These are phyloP conservation scores for Knoxia roxburghii DNA, from an alignment of 257 asterid genomes.

Conservation along the genomic window DNA sequence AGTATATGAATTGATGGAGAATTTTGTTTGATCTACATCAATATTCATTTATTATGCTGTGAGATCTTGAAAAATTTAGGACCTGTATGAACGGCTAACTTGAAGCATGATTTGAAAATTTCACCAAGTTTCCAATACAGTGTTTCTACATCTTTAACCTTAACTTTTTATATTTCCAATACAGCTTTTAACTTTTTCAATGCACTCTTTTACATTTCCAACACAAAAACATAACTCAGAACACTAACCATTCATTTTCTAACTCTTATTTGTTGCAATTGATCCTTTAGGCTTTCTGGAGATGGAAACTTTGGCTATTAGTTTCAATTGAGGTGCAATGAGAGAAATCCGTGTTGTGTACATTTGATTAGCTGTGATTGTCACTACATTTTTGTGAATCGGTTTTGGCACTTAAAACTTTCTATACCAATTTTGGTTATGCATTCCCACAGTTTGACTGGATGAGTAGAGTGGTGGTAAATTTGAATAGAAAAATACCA, in stretches of 20 bases:
- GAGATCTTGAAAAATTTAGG: background rate
- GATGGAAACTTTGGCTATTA: background rate
- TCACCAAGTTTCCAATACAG: too few relatives aligned
- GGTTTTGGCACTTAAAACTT: constrained; percentile 1
- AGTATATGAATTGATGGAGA: background rate
- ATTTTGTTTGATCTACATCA: background rate
- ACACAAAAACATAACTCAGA: too few relatives aligned
- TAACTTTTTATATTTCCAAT: too few relatives aligned
- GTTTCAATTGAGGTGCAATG: background rate
- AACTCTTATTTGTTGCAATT: background rate
- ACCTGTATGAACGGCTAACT: too few relatives aligned
- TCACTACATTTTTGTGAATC: background rate
- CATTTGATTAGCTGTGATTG: background rate
- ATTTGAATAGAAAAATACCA: background rate
- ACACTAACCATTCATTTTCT: too few relatives aligned
- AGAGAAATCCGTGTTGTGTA: background rate
- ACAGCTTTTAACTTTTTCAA: too few relatives aligned
- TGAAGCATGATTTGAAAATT: too few relatives aligned
- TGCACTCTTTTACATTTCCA: too few relatives aligned
- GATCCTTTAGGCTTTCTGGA: background rate
- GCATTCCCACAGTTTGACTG: background rate
- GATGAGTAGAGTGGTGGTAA: background rate
- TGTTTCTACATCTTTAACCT: too few relatives aligned
- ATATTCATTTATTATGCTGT: background rate
- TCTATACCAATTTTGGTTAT: background rate